Evolutionary conservation across 768 basidiomycete genomes (phyloP), one percentile per base, ranked within the genome.

Genomic region (Russula earlei): DNA sequence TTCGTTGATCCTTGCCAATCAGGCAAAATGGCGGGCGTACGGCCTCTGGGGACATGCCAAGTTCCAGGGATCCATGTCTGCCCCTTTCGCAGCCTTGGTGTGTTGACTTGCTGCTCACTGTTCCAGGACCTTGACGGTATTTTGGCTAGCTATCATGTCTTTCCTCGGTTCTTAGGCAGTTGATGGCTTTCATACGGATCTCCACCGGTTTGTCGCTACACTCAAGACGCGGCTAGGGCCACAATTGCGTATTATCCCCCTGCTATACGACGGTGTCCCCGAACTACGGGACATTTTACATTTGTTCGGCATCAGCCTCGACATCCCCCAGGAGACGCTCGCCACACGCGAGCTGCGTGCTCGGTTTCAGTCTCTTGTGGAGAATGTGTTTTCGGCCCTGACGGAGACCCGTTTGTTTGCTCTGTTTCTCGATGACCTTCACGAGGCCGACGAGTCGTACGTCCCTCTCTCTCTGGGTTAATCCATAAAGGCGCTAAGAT

Each of bases 41-140:
- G 85, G 85, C 4, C 73, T 86, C 5, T 87, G 85, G 85, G 85
- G 84, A 14, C 84, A 86, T 59, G 84, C 84, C 7, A 86, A 85
- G 68, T 86, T 86, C 59, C 80, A 84, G 61, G 77, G 72, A 47
- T 72, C 75, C 6, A 80, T 83, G 52, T 78, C 82, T 3, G 81
- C 84, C 4, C 86, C 86, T 15, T 88, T 86, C 65, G 75, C 81
- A 14, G 81, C 83, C 0, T 65, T 88, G 62, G 81, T 82, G 62
- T 58, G 75, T 65, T 14, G 15, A 37, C 25, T 37, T 47, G n/a
- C 29, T 25, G 9, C 24, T 25, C 50, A 27, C n/a, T 34, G 11
- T 41, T 34, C n/a, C 7, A 17, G 14, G n/a, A 52, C 8, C 19
- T 38, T 45, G 52, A 63, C 6, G 64, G 31, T 48, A 41, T 49